phyloP scores from a whole-genome alignment of 83 land plant genomes.

The Thuja plicata region DNA sequence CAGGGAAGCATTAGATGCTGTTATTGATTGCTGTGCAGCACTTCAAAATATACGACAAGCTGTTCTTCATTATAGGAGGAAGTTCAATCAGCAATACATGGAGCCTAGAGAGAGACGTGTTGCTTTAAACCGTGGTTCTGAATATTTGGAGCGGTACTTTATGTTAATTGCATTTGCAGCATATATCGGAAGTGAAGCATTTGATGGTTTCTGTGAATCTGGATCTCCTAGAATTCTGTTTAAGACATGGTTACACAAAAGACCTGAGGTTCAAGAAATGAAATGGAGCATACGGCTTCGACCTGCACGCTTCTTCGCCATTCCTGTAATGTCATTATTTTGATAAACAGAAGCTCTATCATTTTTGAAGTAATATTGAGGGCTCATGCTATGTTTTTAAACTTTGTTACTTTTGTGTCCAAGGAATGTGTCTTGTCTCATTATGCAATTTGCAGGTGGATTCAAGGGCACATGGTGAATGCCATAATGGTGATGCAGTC shows the following conservation, averaged over 20 bases:
- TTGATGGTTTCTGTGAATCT: constrained; percentile 85
- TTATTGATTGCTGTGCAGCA: constrained; percentile 94
- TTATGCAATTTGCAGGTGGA: constrained; percentile 54
- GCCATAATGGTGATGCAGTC: constrained; percentile 82
- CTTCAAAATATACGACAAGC: constrained; percentile 95
- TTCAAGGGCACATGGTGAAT: constrained; percentile 54
- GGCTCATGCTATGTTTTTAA: not conserved
- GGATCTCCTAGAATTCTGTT: constrained; percentile 70
- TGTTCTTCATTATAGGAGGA: constrained; percentile 79
- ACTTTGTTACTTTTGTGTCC: not conserved
- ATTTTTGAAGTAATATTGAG: not conserved
- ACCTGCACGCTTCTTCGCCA: constrained; percentile 83
- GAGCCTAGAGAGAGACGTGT: constrained; percentile 86
- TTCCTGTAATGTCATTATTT: constrained; percentile 60
- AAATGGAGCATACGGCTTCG: constrained; percentile 97
- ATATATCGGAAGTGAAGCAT: constrained; percentile 90
- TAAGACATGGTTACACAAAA: constrained; percentile 82
- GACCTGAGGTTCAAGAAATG: constrained; percentile 92
- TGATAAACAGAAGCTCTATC: not conserved
- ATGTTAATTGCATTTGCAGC: constrained; percentile 92
- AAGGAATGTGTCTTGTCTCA: not conserved
- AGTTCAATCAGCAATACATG: constrained; percentile 85
- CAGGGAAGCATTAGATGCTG: constrained; percentile 80
- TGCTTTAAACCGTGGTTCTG: constrained; percentile 91
- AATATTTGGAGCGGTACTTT: constrained; percentile 94